Conservation (phyloP, 2,329 filamentous ascomycete species). For the Penicillium paneum region DNA sequence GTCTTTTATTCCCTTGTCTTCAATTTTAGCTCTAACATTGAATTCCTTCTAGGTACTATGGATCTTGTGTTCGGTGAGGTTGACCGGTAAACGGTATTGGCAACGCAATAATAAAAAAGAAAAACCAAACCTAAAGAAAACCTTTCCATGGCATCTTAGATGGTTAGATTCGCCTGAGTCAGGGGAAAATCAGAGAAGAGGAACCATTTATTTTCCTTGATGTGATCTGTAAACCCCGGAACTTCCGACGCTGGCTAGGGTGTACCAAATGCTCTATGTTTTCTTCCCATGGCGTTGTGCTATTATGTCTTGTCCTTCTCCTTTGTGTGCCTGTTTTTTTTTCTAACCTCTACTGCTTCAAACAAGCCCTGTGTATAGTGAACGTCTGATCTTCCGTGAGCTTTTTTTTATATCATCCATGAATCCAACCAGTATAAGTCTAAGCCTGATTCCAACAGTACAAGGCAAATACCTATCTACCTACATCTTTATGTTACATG, state of each 20-base stretch:
- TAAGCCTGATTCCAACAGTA: not conserved
- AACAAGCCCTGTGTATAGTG: constrained; percentile 33
- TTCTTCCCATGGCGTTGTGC: constrained; percentile 37
- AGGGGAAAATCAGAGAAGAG: constrained; percentile 16
- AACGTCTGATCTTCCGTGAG: constrained; percentile 19
- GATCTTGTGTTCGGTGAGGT: constrained; percentile 81
- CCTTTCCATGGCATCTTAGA: constrained; percentile 22
- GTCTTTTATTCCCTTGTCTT: constrained; percentile 9
- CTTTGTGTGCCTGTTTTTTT: constrained; percentile 24
- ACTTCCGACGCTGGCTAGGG: constrained; percentile 19
- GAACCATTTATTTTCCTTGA: constrained; percentile 6
- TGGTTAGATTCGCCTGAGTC: constrained; percentile 13
- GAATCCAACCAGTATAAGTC: not conserved
- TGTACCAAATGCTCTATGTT: constrained; percentile 27
- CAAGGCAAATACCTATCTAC: not conserved
- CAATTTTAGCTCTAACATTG: constrained; percentile 10
- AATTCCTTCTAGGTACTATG: constrained; percentile 57
- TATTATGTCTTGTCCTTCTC: constrained; percentile 27
- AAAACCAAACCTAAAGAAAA: constrained; percentile 21
- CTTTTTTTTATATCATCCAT: not conserved
- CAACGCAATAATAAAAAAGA: constrained; percentile 23
- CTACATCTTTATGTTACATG: not conserved
- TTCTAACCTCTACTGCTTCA: constrained; percentile 18
- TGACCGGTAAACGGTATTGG: constrained; percentile 45
- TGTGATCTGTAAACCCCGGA: constrained; percentile 19